phyloP scores from a whole-genome alignment of 2,329 filamentous ascomycete genomes.

The Colletotrichum kahawae region DNA sequence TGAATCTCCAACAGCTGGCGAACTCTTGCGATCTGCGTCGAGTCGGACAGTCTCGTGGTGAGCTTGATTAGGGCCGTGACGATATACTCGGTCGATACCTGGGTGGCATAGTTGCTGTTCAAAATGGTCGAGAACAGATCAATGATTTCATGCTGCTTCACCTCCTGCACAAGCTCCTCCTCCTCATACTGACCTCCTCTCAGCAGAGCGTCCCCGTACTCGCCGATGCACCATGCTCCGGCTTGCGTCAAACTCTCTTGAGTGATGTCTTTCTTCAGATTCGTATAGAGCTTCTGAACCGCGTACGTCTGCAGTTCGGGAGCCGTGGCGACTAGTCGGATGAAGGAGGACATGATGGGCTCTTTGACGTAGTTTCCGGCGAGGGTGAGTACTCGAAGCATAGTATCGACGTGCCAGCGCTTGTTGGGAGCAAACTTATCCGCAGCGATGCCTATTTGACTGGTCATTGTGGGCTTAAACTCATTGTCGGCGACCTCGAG shows the following conservation, averaged over 20 bases:
- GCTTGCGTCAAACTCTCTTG: slow-evolving; percentile 95
- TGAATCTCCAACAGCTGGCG: slow-evolving; percentile 78
- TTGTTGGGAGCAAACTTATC: slow-evolving; percentile 97
- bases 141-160: slow-evolving; percentile 88
- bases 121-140: slow-evolving; percentile 93
- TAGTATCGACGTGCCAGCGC: slow-evolving; percentile 97
- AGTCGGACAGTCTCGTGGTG: slow-evolving; percentile 83
- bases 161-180: slow-evolving; percentile 80
- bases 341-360: slow-evolving; percentile 95
- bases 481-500: slow-evolving; percentile 97
- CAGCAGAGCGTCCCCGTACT: slow-evolving; percentile 92
- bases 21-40: slow-evolving; percentile 85
- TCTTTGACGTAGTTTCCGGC: slow-evolving; percentile 98
- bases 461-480: slow-evolving; percentile 98
- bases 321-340: slow-evolving; percentile 92
- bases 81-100: slow-evolving; percentile 94
- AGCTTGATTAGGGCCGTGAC: slow-evolving; percentile 94
- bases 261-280: slow-evolving; percentile 94
- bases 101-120: slow-evolving; percentile 91
- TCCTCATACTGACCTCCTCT: slow-evolving; percentile 91
- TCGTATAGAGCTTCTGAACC: slow-evolving; percentile 90
- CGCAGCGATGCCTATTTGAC: slow-evolving; percentile 95
- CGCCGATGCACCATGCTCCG: slow-evolving; percentile 96
- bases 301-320: slow-evolving; percentile 95
- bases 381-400: slow-evolving; percentile 90